Evolutionary conservation across 768 basidiomycete species (phyloP).

Genomic region (Phaeotremella skinneri): DNA sequence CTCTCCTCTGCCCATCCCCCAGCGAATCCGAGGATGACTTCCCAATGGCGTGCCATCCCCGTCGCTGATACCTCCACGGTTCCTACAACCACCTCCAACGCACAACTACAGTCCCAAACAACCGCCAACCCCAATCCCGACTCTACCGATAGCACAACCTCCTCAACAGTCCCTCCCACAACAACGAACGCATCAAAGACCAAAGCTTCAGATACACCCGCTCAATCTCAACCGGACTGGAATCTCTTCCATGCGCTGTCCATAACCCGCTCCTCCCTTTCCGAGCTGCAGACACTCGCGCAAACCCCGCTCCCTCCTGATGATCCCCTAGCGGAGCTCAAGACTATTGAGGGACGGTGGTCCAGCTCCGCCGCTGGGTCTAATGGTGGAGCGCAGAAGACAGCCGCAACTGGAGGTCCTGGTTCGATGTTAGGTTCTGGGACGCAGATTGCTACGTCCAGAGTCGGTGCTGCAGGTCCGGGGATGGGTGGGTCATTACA

Average conservation of each 20-base stretch:
- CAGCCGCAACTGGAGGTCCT: too few species aligned
- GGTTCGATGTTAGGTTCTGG: too few species aligned
- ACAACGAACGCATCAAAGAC: too few species aligned
- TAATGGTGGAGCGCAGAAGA: too few species aligned
- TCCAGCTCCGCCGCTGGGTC: not conserved
- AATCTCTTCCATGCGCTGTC: constrained; percentile 33
- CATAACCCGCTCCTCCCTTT: constrained; percentile 23
- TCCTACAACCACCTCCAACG: too few species aligned
- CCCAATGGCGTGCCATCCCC: constrained; percentile 34
- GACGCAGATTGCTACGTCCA: too few species aligned
- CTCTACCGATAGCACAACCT: too few species aligned
- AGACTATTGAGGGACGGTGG: constrained; percentile 15
- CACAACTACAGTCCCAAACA: not conserved
- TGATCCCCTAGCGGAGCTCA: constrained; percentile 25
- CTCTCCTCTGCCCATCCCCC: constrained; percentile 36
- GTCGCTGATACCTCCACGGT: too few species aligned
- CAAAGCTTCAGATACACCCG: constrained; percentile 3
- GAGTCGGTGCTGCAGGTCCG: too few species aligned
- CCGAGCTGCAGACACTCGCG: constrained; percentile 18
- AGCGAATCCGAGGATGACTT: constrained; percentile 35
- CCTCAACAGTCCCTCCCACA: too few species aligned
- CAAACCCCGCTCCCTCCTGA: not conserved
- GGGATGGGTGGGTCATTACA: too few species aligned
- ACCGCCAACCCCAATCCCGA: not conserved
- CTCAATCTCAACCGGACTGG: constrained; percentile 21